phyloP scores from a whole-genome alignment of 176 grass and related monocot genomes.

The Juncus inflexus region DNA sequence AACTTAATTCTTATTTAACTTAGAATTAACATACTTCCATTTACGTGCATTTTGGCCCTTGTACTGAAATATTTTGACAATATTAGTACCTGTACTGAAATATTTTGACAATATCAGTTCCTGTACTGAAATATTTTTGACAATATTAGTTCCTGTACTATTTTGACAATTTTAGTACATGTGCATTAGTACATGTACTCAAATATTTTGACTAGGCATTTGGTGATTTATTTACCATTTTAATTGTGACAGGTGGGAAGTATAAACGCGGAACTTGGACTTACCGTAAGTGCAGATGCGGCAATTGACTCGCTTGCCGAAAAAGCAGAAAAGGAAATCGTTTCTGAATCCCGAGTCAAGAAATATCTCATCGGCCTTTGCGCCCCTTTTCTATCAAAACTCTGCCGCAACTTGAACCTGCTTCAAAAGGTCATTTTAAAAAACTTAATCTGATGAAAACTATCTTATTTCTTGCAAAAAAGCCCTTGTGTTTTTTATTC shows the following conservation, averaged over 20 bases:
- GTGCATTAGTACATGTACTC: not conserved
- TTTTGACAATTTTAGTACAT: not conserved
- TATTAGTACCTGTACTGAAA: not conserved
- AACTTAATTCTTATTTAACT: not conserved
- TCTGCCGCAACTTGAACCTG: slow-evolving; percentile 69
- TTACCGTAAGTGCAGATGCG: slow-evolving; percentile 60
- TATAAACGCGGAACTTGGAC: slow-evolving; percentile 95
- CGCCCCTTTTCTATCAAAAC: slow-evolving; percentile 75
- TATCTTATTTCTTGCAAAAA: slow-evolving; percentile 17
- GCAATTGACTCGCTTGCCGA: slow-evolving; percentile 76
- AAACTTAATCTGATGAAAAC: not conserved
- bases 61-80: slow-evolving; percentile 8
- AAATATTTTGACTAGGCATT: not conserved
- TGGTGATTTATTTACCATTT: slow-evolving; percentile 19
- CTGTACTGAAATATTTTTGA: not conserved
- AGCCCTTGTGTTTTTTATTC: slow-evolving; percentile 1
- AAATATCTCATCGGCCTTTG: slow-evolving; percentile 74
- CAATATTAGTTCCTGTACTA: not conserved
- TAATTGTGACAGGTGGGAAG: slow-evolving; percentile 37
- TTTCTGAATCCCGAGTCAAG: slow-evolving; percentile 39
- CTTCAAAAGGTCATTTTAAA: slow-evolving; percentile 65
- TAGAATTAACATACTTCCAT: slow-evolving; percentile 21
- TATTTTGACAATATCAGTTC: no score
- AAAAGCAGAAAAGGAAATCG: slow-evolving; percentile 81
- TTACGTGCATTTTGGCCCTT: not conserved